Percentiles rank a stretch among this genome's conserved stretches.
Evolutionary conservation across 805 yeast genomes (phyloP).

Genomic region (Cyberlindnera mycetangii): DNA sequence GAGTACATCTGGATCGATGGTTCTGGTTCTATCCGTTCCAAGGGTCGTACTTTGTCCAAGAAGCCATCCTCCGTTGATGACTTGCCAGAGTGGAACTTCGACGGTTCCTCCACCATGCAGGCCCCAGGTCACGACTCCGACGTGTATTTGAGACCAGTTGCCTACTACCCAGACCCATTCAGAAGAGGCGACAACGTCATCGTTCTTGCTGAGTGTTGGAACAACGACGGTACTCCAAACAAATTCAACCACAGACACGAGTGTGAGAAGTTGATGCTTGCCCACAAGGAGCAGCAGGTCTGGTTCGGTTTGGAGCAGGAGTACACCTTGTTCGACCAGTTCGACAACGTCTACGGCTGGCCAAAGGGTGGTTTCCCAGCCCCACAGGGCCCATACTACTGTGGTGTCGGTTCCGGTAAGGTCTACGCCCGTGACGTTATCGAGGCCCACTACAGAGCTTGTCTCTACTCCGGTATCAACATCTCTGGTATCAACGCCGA

Average conservation of each 20-base stretch:
- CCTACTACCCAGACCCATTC: slow-evolving; percentile 94
- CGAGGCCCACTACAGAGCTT: slow-evolving; percentile 99
- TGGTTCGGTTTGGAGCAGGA: slow-evolving; percentile 99
- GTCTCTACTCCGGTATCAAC: slow-evolving; percentile 86
- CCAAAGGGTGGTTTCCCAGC: slow-evolving; percentile 99
- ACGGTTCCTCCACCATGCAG: slow-evolving; percentile 97
- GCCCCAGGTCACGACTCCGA: slow-evolving; percentile 99
- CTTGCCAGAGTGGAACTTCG: slow-evolving; percentile 98
- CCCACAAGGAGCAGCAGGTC: slow-evolving; percentile 76
- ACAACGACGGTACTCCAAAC: slow-evolving; percentile 99
- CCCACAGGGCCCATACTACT: slow-evolving; percentile 99
- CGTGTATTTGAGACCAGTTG: slow-evolving; percentile 91
- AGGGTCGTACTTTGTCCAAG: slow-evolving; percentile 81
- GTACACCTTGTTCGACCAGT: slow-evolving; percentile 92
- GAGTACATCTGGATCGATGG: slow-evolving; percentile 99
- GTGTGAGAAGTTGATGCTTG: slow-evolving; percentile 91
- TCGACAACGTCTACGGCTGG: slow-evolving; percentile 93
- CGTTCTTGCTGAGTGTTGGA: slow-evolving; percentile 95
- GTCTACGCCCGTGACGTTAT: slow-evolving; percentile 97
- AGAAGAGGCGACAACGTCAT: slow-evolving; percentile 96
- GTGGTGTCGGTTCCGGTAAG: slow-evolving; percentile 99
- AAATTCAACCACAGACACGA: slow-evolving; percentile 97
- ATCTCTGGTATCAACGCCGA: slow-evolving; percentile 98
- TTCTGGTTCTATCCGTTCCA: slow-evolving; percentile 85
- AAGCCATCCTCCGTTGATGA: slow-evolving; percentile 73